Evolutionary conservation across 208 protist genomes (phyloP), one percentile per base, ranked within the genome.

Genomic region (Acanthamoeba lenticulata): DNA sequence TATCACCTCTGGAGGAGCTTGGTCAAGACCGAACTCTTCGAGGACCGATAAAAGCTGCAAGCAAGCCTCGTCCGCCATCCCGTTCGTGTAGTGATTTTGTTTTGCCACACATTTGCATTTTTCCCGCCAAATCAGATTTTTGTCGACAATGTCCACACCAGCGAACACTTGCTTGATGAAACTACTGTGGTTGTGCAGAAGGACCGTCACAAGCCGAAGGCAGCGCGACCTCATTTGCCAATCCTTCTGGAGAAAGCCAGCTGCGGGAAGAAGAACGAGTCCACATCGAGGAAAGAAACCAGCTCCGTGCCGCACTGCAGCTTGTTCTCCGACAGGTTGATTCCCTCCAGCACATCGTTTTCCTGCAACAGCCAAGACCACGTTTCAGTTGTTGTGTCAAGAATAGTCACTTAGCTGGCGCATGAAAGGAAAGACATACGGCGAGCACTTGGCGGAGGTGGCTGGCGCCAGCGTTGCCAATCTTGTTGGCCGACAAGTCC

Each of bases 251-350:
- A 85, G 74, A 85, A 85, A 38, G 74, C 32, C 36, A 85, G 74
- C 42, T 45, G 44, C 11, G 74, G 74, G 74, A 85, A 85, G 74
- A 85, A 85, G 74, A 85, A 85, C 24, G 40, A 11, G n/a, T 85
- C 74, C 15, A 57, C 44, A 17, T 85, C 74, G 40, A 85, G 74
- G 74, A 85, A 85, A n/a, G 74, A 44, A 15, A 38, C 34, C 38
- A 85, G 74, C 36, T 85, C 74, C 21, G 74, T 38, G n/a, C 74
- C 74, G 44, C 74, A 45, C 74, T 57, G 44, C 74, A 85, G n/a
- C 74, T 85, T 85, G 42, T 85, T 85, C 27, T 85, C 74, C 24
- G 74, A 85, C 3, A 85, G 74, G 44, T 85, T 85, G n/a, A 85
- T 38, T 34, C 42, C 38, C 42, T 85, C 44, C 27, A 85, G 74